These are phyloP conservation scores for Clonostachys chloroleuca DNA, from an alignment of 2,329 filamentous ascomycete genomes.

Conservation along the genomic window DNA sequence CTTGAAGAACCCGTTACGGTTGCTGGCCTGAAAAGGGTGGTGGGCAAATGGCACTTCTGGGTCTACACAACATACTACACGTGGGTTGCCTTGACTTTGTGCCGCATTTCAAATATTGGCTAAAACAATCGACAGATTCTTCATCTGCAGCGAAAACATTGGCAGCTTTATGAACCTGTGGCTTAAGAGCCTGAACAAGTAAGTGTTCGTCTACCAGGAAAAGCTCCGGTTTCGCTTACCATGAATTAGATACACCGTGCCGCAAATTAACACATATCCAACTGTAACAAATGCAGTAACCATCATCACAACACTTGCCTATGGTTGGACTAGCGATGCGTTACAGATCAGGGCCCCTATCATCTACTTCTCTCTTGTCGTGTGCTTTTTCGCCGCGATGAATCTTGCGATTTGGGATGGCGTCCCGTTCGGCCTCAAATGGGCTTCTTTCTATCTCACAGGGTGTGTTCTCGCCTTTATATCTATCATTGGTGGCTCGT, in stretches of 20 bases:
- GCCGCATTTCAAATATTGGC: too few species aligned
- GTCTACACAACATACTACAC: not conserved
- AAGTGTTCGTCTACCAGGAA: not conserved
- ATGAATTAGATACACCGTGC: not conserved
- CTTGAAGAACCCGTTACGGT: not conserved
- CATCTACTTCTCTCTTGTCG: not conserved
- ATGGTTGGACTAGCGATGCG: not conserved
- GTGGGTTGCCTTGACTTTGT: not conserved
- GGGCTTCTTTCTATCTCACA: not conserved
- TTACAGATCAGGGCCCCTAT: not conserved
- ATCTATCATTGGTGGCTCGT: not conserved
- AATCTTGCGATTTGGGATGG: not conserved
- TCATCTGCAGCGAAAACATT: conserved; percentile 1
- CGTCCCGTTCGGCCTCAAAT: not conserved
- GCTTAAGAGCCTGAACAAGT: not conserved
- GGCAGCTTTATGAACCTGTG: not conserved
- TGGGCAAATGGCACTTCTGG: not conserved
- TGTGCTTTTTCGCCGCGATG: not conserved
- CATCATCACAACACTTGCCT: not conserved
- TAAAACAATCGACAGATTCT: not conserved
- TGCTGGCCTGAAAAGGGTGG: not conserved
- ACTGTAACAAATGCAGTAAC: not conserved
- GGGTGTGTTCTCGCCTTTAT: not conserved
- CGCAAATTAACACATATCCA: not conserved
- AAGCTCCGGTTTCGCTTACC: not conserved